Conservation (phyloP, 2,329 filamentous ascomycete genomes). For the Neopestalotiopsis rosae region DNA sequence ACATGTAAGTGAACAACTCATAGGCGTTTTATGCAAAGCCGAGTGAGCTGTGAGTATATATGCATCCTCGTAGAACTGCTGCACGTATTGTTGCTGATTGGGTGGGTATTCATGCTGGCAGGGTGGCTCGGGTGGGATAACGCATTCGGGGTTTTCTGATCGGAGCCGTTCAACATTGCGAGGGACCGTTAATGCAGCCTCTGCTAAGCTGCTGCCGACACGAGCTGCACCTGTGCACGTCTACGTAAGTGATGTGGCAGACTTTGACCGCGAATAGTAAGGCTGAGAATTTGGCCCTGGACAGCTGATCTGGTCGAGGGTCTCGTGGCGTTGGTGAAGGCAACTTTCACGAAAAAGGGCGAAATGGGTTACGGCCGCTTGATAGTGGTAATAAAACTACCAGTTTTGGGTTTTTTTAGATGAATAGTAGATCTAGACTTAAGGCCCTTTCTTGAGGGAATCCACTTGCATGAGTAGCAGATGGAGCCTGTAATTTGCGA, state of each 20-base stretch:
- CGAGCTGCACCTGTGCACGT: conserved; percentile 2
- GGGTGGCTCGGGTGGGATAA: neutral
- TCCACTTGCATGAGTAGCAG: conserved; percentile 5
- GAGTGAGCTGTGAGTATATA: too few relatives aligned
- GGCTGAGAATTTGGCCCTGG: neutral
- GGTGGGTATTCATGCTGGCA: neutral
- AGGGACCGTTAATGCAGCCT: neutral
- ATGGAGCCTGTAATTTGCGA: neutral
- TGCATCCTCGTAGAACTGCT: neutral
- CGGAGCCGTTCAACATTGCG: neutral
- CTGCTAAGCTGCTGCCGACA: neutral
- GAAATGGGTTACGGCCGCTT: neutral
- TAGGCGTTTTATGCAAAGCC: too few relatives aligned
- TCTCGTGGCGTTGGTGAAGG: neutral
- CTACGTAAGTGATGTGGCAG: neutral
- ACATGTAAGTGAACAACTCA: too few relatives aligned
- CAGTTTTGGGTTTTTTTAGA: neutral
- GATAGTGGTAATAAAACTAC: neutral
- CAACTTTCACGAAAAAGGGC: neutral
- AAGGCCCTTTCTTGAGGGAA: neutral
- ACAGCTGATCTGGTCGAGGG: neutral
- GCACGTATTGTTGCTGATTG: neutral
- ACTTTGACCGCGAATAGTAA: neutral
- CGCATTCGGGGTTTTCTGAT: neutral
- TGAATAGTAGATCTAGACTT: neutral